These are phyloP conservation scores for Sclerotinia nivalis DNA, from an alignment of 2,329 filamentous ascomycete species.

Conservation along the genomic window DNA sequence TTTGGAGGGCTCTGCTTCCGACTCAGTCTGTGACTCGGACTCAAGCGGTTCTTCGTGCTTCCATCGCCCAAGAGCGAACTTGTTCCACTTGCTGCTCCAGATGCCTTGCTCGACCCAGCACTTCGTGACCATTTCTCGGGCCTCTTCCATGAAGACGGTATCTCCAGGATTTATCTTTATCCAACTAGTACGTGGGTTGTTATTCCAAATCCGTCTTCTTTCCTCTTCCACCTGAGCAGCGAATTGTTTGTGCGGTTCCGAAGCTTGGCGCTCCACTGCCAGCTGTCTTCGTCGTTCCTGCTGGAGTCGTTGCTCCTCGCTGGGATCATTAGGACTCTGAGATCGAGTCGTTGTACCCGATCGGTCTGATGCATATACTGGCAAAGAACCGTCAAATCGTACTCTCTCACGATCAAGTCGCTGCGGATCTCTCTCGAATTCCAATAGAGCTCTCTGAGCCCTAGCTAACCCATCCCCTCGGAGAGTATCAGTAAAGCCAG, in stretches of 20 bases:
- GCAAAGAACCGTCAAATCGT: not conserved
- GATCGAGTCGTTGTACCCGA: conserved; percentile 11
- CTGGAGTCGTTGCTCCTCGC: not conserved
- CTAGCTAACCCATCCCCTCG: not conserved
- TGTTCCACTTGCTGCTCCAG: conserved; percentile 27
- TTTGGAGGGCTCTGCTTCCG: conserved; percentile 21
- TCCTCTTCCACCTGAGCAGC: conserved; percentile 24
- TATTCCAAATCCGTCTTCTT: conserved; percentile 21
- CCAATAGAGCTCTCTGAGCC: conserved; percentile 3
- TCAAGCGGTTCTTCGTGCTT: conserved; percentile 29
- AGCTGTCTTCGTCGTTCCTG: not conserved
- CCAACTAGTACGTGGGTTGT: conserved; percentile 21
- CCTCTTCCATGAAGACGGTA: conserved; percentile 11
- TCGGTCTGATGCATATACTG: conserved; percentile 1
- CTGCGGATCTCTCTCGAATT: conserved; percentile 3
- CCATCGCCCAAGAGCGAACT: conserved; percentile 21
- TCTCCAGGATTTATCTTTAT: conserved; percentile 7
- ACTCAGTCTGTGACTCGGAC: conserved; percentile 23
- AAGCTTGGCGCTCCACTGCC: conserved; percentile 22
- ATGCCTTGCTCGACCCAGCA: conserved; percentile 39
- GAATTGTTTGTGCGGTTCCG: conserved; percentile 26
- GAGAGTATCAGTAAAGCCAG: not conserved
- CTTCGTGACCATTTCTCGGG: conserved; percentile 33
- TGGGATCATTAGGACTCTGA: not conserved
- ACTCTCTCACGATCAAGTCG: conserved; percentile 5